Evolutionary conservation across 1,284 basidiomycete species (phyloP).

Genomic region (Cryptococcus floricola): DNA sequence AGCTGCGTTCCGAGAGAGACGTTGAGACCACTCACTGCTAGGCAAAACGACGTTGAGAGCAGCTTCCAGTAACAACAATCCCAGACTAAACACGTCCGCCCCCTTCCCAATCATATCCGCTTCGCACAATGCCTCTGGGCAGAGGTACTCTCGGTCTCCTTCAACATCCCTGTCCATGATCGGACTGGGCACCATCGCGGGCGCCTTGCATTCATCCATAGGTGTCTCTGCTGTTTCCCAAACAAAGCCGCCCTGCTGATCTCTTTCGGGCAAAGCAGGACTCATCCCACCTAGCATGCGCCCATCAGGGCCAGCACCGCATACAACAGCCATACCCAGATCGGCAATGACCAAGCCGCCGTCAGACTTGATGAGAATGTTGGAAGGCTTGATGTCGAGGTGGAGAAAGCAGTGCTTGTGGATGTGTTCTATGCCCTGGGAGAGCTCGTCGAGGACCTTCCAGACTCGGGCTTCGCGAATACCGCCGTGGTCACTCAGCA

Average conservation of each 20-base stretch:
- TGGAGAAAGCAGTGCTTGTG: conserved; percentile 84
- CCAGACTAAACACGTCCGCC: conserved; percentile 92
- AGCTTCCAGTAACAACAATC: conserved; percentile 89
- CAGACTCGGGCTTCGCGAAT: conserved; percentile 93
- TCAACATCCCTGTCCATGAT: conserved; percentile 58
- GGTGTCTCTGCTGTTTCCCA: conserved; percentile 32
- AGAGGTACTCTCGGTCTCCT: conserved; percentile 94
- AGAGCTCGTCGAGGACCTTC: conserved; percentile 86
- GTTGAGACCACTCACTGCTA: conserved; percentile 66
- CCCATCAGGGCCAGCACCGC: conserved; percentile 42
- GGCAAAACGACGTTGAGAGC: conserved; percentile 91
- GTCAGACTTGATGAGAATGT: conserved; percentile 73
- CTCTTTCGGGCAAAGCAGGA: conserved; percentile 56
- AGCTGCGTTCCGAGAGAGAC: conserved; percentile 4
- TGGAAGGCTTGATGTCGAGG: conserved; percentile 89
- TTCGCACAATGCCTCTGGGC: conserved; percentile 82
- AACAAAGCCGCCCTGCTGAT: conserved; percentile 27
- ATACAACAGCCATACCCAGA: conserved; percentile 78
- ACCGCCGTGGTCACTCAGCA: conserved; percentile 74
- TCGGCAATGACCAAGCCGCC: conserved; percentile 95
- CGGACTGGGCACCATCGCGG: conserved; percentile 23
- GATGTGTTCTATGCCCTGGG: conserved; percentile 75
- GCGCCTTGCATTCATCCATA: not conserved
- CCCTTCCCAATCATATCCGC: conserved; percentile 65
- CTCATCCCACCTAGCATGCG: conserved; percentile 13